These are phyloP conservation scores for Aspergillus spinulosporus DNA, from an alignment of 2,329 filamentous ascomycete genomes.

Conservation along the genomic window DNA sequence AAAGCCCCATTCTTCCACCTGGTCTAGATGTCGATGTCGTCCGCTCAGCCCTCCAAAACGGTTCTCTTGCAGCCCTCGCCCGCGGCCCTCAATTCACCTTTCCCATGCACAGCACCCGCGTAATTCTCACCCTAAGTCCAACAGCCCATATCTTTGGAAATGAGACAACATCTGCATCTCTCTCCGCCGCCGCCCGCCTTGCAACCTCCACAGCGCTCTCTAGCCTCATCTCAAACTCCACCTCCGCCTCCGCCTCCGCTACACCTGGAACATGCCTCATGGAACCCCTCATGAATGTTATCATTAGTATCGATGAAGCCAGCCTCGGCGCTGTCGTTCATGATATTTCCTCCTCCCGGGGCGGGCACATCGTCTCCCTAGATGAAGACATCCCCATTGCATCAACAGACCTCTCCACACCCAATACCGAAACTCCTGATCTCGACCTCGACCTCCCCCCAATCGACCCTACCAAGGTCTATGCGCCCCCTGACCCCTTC, in stretches of 20 bases:
- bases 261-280: slow-evolving; percentile 65
- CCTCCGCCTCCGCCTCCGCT: slow-evolving; percentile 44
- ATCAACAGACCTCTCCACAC: slow-evolving; percentile 27
- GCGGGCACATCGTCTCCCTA: slow-evolving; percentile 72
- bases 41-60: slow-evolving; percentile 66
- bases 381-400: slow-evolving; percentile 50
- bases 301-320: slow-evolving; percentile 80
- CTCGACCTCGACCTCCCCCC: slow-evolving; percentile 36
- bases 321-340: slow-evolving; percentile 81
- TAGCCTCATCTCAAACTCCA: slow-evolving; percentile 42
- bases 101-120: slow-evolving; percentile 73
- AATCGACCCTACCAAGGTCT: slow-evolving; percentile 75
- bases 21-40: slow-evolving; percentile 53
- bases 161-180: slow-evolving; percentile 66
- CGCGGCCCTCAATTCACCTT: slow-evolving; percentile 79
- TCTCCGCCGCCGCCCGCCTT: slow-evolving; percentile 65
- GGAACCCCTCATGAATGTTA: slow-evolving; percentile 90
- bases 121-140: slow-evolving; percentile 69
- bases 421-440: slow-evolving; percentile 23
- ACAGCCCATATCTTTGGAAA: slow-evolving; percentile 63
- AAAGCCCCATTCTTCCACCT: slow-evolving; percentile 55
- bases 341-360: slow-evolving; percentile 72
- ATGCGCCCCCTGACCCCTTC: slow-evolving; percentile 86
- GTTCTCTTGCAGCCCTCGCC: slow-evolving; percentile 77
- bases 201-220: slow-evolving; percentile 71